A percentile compares a stretch with the other conserved stretches of the same genome.
Conservation (phyloP, 2,329 filamentous ascomycete genomes). For the Huntiella abstrusa region DNA sequence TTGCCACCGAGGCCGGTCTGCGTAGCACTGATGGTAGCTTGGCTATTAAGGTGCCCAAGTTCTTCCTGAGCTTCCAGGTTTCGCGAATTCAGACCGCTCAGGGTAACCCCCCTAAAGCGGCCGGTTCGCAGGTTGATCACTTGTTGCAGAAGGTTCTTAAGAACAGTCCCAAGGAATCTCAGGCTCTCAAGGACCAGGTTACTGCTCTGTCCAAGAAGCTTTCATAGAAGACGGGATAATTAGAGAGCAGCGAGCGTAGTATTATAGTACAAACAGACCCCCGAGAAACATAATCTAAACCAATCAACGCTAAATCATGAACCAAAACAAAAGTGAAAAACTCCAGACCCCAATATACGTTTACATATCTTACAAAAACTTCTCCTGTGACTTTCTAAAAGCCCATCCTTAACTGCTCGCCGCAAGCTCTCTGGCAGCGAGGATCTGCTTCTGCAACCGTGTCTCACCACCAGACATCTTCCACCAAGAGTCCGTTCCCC, state of each 20-base stretch:
- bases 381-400: no score
- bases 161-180: slow-evolving; percentile 30
- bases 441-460: not conserved
- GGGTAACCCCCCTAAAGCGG: slow-evolving; percentile 31
- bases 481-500: slow-evolving; percentile 92
- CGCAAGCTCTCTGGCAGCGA: not conserved
- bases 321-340: not conserved
- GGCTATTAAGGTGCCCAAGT: slow-evolving; percentile 42
- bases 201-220: slow-evolving; percentile 18
- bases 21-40: slow-evolving; percentile 32
- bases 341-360: not conserved
- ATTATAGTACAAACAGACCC: no score
- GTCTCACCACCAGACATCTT: slow-evolving; percentile 49
- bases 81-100: slow-evolving; percentile 39
- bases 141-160: slow-evolving; percentile 37
- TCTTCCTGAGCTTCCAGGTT: slow-evolving; percentile 41
- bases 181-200: slow-evolving; percentile 34
- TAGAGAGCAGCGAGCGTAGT: no score
- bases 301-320: not conserved
- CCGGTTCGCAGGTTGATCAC: slow-evolving; percentile 36
- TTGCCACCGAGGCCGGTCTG: slow-evolving; percentile 40
- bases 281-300: not conserved
- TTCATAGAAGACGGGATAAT: not conserved
- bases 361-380: no score
- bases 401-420: not conserved